These are phyloP conservation scores for Ilex asprella DNA, from an alignment of 257 asterid species.

Conservation along the genomic window DNA sequence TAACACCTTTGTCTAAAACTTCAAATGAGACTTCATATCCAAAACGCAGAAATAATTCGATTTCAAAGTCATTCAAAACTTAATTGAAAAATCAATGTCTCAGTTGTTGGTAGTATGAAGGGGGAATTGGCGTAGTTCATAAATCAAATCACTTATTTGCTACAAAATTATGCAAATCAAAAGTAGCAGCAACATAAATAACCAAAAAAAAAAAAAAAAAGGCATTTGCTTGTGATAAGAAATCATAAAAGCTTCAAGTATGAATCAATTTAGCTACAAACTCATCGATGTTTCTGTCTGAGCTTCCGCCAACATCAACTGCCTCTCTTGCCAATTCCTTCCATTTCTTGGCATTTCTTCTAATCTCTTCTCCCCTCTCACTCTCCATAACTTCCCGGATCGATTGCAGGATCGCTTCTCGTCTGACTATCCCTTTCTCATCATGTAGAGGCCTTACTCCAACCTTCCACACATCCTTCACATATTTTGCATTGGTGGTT, in stretches of 20 bases:
- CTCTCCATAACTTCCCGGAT: slow-evolving; percentile 24
- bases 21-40: not conserved
- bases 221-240: too few relatives aligned
- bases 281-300: slow-evolving; percentile 28
- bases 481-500: slow-evolving; percentile 30
- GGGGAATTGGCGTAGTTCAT: too few relatives aligned
- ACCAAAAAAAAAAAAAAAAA: too few relatives aligned
- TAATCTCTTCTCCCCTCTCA: slow-evolving; percentile 22
- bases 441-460: slow-evolving; percentile 30
- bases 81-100: too few relatives aligned
- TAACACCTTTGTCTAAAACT: not conserved
- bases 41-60: not conserved
- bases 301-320: slow-evolving; percentile 33
- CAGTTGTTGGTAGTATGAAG: too few relatives aligned
- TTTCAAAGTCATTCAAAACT: not conserved
- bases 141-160: too few relatives aligned
- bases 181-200: too few relatives aligned
- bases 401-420: slow-evolving; percentile 20
- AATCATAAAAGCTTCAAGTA: too few relatives aligned
- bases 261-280: slow-evolving; percentile 12
- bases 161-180: too few relatives aligned
- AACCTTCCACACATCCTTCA: slow-evolving; percentile 30
- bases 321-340: slow-evolving; percentile 23
- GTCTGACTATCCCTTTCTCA: slow-evolving; percentile 24
- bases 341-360: slow-evolving; percentile 29